A percentile compares a stretch with the other conserved stretches of the same genome.
phyloP scores from a whole-genome alignment of 2,329 filamentous ascomycete species.

The Ophidiomyces ophidiicola region DNA sequence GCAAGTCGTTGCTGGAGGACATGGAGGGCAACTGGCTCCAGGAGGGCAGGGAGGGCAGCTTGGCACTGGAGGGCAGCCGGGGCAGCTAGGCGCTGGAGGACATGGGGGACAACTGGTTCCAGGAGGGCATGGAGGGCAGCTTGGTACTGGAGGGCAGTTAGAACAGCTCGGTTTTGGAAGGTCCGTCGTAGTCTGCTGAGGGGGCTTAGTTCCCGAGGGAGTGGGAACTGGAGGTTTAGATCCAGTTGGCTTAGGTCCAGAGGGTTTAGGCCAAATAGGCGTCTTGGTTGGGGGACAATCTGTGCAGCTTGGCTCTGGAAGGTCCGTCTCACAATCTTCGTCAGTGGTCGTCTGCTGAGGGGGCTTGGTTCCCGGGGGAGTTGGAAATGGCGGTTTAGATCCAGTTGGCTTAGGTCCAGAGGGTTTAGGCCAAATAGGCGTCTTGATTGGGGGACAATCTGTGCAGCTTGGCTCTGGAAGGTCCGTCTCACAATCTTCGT shows the following conservation, averaged over 20 bases:
- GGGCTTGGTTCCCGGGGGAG: neutral
- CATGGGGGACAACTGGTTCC: neutral
- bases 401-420: no score
- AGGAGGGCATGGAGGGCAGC: neutral
- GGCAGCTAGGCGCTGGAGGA: neutral
- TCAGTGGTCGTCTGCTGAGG: neutral
- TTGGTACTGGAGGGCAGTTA: neutral
- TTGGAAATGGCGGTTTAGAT: neutral
- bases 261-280: neutral
- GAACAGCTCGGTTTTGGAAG: neutral
- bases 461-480: neutral
- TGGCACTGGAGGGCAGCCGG: neutral
- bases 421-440: no score
- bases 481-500: neutral
- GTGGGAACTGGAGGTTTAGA: neutral
- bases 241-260: neutral
- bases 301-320: conserved; percentile 1
- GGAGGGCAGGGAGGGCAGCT: neutral
- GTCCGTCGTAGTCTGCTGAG: conserved; percentile 1
- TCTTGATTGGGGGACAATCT: neutral
- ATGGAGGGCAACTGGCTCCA: neutral
- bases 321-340: neutral
- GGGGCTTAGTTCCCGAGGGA: neutral
- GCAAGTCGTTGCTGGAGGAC: neutral
- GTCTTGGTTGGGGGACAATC: conserved; percentile 2